Evolutionary conservation across 805 yeast species (phyloP), one percentile per base, ranked within the genome.

Genomic region (Lachancea nothofagi): DNA sequence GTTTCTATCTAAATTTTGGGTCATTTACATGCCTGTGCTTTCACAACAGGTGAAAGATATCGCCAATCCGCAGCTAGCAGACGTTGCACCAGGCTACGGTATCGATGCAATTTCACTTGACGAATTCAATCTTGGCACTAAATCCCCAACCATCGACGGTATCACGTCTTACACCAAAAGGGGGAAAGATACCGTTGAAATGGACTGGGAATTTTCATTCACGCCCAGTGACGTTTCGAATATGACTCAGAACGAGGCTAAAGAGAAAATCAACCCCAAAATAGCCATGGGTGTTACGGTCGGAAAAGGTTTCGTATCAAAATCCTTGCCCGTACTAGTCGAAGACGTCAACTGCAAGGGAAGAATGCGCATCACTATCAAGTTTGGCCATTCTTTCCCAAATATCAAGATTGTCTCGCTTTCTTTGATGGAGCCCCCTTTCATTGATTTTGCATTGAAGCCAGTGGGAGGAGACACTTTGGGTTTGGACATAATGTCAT

Each of bases 391-490:
- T 33, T 71, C 72, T 51, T 83, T 84, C 60, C 95, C 95, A n/a
- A 88, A 83, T 52, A 81, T 84, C 43, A 78, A 78, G 45, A 61
- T 75, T 50, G 85, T 84, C 7, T 77, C 86, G 14, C 67, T 83
- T 41, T 82, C 79, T 46, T 75, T 84, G 52, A 66, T 84, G 53
- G 90, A 83, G 58, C 82, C 90, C 14, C 93, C 93, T 27, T 69
- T 72, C 22, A 81, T 84, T 54, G 89, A 81, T 55, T 84, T 83
- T 58, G 81, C 78, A 15, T 73, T 84, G 67, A 84, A 84, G 57
- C 95, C 95, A 7, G 82, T 84, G 38, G 93, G 93, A 59, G 93
- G 94, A 65, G 90, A 84, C 57, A 80, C 89, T n/a, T 71, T 84
- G 44, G 95, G 95, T 45, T 55, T 84, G 31, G 95, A 84, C 64